Conservation (phyloP, 1,139 yeast species). For the Kurtzmaniella quercitrusa region DNA sequence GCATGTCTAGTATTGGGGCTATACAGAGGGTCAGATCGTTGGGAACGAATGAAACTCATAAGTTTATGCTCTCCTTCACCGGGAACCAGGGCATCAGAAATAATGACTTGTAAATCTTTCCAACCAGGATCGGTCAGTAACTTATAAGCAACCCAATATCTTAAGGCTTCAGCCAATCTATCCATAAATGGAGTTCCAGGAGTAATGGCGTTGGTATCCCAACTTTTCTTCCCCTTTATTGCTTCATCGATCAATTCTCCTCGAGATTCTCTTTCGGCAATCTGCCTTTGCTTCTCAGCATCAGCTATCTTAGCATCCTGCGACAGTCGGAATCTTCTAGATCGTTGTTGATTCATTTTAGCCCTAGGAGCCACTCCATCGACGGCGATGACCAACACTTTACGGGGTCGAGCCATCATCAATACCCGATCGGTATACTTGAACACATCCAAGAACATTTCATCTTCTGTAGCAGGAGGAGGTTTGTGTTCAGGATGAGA, state of each 20-base stretch:
- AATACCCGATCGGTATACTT: constrained; percentile 85
- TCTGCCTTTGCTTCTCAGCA: constrained; percentile 54
- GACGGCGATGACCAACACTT: constrained; percentile 88
- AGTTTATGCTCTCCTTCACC: constrained; percentile 99
- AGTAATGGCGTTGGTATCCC: constrained; percentile 97
- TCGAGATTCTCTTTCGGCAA: constrained; percentile 47
- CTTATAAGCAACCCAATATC: constrained; percentile 89
- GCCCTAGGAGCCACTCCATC: constrained; percentile 99
- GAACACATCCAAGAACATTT: constrained; percentile 88
- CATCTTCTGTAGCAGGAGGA: constrained; percentile 91
- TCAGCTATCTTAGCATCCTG: constrained; percentile 76
- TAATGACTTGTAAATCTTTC: constrained; percentile 77
- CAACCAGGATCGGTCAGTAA: constrained; percentile 85
- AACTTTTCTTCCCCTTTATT: constrained; percentile 51
- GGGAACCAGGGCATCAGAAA: constrained; percentile 96
- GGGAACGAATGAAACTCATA: constrained; percentile 87
- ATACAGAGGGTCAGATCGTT: constrained; percentile 80
- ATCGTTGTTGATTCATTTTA: constrained; percentile 96
- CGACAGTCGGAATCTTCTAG: constrained; percentile 94
- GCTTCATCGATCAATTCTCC: constrained; percentile 68
- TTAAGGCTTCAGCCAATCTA: constrained; percentile 71
- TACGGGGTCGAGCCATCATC: constrained; percentile 92
- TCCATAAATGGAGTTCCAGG: constrained; percentile 99
- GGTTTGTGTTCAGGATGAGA: constrained; percentile 95
- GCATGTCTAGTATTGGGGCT: constrained; percentile 90